Percentiles rank a stretch among this genome's conserved stretches.
phyloP scores from a whole-genome alignment of 495 filamentous ascomycete species.

The Aspergillus conjunctus region DNA sequence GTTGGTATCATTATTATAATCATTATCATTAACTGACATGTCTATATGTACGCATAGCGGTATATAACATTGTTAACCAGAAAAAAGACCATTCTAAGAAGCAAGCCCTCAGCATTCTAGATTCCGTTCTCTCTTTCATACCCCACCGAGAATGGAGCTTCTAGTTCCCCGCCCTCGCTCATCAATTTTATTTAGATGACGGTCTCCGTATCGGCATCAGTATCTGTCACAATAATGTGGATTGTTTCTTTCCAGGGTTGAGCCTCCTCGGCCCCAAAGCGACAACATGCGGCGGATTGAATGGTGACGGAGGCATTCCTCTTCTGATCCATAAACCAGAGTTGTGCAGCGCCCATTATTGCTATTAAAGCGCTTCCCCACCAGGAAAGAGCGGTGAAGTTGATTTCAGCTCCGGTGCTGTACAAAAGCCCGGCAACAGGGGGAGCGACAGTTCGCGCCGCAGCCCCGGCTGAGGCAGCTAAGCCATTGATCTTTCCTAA shows the following conservation, averaged over 20 bases:
- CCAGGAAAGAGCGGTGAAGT: slow-evolving; percentile 78
- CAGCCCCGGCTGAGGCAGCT: slow-evolving; percentile 76
- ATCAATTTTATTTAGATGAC: not conserved
- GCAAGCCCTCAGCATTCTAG: too few relatives aligned
- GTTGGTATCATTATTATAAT: too few relatives aligned
- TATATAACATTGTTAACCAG: too few relatives aligned
- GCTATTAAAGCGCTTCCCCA: slow-evolving; percentile 74
- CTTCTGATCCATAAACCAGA: slow-evolving; percentile 62
- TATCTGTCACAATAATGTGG: slow-evolving; percentile 42
- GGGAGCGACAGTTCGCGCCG: slow-evolving; percentile 73
- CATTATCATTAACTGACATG: too few relatives aligned
- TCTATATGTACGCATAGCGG: too few relatives aligned
- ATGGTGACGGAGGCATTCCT: slow-evolving; percentile 44
- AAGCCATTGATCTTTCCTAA: slow-evolving; percentile 82
- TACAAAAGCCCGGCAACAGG: slow-evolving; percentile 77
- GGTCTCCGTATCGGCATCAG: slow-evolving; percentile 16
- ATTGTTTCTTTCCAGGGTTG: slow-evolving; percentile 35
- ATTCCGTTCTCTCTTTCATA: too few relatives aligned
- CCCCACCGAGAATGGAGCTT: not conserved
- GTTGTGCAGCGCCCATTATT: slow-evolving; percentile 65
- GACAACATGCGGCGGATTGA: slow-evolving; percentile 34
- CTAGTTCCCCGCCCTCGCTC: not conserved
- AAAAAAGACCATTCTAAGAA: too few relatives aligned
- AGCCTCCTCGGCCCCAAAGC: slow-evolving; percentile 28
- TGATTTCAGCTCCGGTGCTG: slow-evolving; percentile 62